Evolutionary conservation across 176 grass and related monocot species (phyloP), one percentile per base, ranked within the genome.

Genomic region (Eragrostis nindensis): DNA sequence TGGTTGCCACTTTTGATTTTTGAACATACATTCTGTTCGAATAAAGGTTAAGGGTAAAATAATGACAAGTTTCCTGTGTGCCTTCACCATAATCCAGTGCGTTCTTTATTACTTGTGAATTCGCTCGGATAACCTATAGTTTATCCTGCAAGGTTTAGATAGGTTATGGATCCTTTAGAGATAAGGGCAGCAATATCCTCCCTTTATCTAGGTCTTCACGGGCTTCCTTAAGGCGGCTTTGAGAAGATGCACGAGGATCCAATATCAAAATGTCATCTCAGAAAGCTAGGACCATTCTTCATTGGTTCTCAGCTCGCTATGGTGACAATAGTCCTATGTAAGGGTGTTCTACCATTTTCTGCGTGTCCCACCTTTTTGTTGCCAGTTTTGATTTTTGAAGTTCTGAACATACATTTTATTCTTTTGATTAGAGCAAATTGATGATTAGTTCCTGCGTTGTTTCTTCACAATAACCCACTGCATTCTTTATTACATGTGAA

Each of bases 251-350:
- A 62, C 71, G 43, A 68, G 71, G 71, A 85, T 89, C 82, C 77
- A 46, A 85, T 39, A 89, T 71, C 65, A 71, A 89, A 85, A 81
- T 81, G 77, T 72, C 64, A 19, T 70, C 82, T 89, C 82, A 89
- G 87, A 89, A 89, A 89, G 87, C 77, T 60, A 70, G 77, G 40
- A 11, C 65, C 47, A 75, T 81, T 89, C 21, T 60, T 57, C 65
- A 29, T 81, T 81, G 65, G 77, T 64, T 77, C 57, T 77, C 57
- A 66, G 87, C 87, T 89, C 87, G 87, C 82, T 89, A 85, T 81
- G 87, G 40, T 85, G 87, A 67, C 49, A 60, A 85, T 73, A 89
- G 7, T 74, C n/a, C 19, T 6, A 0, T 22, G 14, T 48, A 18
- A 44, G 0, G 2, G 0, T 18, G 43, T 6, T 60, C 12, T 38